Percentiles rank a stretch among this genome's conserved stretches.
These are phyloP conservation scores for Phyllosticta citribraziliensis DNA, from an alignment of 2,329 filamentous ascomycete species.

Conservation along the genomic window DNA sequence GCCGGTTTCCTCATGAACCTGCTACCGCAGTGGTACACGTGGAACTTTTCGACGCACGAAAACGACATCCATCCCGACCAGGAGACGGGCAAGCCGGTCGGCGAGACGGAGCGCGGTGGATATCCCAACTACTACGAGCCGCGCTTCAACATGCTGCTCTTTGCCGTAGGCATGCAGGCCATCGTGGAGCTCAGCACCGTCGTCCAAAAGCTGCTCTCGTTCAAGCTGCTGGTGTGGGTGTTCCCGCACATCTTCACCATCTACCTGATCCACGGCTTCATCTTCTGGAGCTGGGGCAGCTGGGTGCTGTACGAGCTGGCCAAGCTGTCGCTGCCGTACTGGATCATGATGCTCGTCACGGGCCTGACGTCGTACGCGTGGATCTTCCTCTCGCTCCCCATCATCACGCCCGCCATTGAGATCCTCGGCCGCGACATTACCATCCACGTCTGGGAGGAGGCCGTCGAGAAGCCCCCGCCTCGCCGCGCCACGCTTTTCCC, in stretches of 20 bases:
- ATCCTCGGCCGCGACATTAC: constrained; percentile 31
- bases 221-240: constrained; percentile 29
- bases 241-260: constrained; percentile 43
- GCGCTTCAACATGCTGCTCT: constrained; percentile 34
- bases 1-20: constrained; percentile 28
- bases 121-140: constrained; percentile 38
- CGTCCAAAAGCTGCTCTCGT: constrained; percentile 34
- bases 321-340: constrained; percentile 21
- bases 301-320: constrained; percentile 29
- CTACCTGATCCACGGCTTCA: constrained; percentile 38
- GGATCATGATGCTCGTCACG: constrained; percentile 25
- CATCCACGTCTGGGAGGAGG: constrained; percentile 26
- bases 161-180: constrained; percentile 29
- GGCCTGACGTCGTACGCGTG: constrained; percentile 27
- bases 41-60: constrained; percentile 32
- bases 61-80: constrained; percentile 35
- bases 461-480: constrained; percentile 25
- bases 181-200: constrained; percentile 25
- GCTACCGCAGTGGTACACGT: constrained; percentile 26
- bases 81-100: constrained; percentile 27
- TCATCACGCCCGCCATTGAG: constrained; percentile 30
- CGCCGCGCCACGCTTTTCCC: constrained; percentile 24
- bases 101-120: constrained; percentile 23
- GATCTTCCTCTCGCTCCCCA: constrained; percentile 24
- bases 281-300: constrained; percentile 36